Percentiles rank a stretch among this genome's conserved stretches.
Evolutionary conservation across 2,329 filamentous ascomycete species (phyloP).

Genomic region (Aurifilum marmelostoma): DNA sequence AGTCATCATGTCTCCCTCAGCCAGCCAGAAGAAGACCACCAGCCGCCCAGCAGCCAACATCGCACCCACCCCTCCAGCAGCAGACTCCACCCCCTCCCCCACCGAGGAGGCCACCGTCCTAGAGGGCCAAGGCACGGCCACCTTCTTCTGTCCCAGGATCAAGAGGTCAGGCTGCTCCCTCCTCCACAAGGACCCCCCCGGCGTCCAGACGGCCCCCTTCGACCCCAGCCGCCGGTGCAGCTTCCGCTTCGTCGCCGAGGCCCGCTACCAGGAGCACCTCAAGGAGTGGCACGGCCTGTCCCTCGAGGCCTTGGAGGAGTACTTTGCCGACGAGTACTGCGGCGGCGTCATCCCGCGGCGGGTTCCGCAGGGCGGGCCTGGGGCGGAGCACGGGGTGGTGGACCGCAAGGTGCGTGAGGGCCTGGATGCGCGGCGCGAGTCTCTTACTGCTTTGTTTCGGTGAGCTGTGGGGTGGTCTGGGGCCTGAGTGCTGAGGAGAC

Average conservation of each 20-base stretch:
- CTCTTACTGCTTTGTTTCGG: background rate
- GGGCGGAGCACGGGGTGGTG: background rate
- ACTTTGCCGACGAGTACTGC: background rate
- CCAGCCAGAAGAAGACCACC: background rate
- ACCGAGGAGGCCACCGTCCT: background rate
- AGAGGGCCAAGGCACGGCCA: background rate
- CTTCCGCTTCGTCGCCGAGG: constrained; percentile 10
- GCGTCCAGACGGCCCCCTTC: background rate
- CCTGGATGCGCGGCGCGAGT: background rate
- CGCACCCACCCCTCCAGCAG: background rate
- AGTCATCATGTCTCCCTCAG: background rate
- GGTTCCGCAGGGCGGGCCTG: background rate
- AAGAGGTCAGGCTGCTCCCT: background rate
- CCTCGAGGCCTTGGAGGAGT: background rate
- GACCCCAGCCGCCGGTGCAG: background rate
- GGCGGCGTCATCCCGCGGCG: background rate
- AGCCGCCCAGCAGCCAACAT: no score
- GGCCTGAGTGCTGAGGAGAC: no score
- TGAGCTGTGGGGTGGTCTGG: background rate
- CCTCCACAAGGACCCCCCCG: background rate
- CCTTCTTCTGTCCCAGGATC: constrained; percentile 4
- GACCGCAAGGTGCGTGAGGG: constrained; percentile 4
- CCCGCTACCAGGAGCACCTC: background rate
- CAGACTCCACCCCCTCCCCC: background rate
- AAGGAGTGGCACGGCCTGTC: constrained; percentile 1